phyloP scores from a whole-genome alignment of 495 filamentous ascomycete species.

The Astrocystis sublimbata region DNA sequence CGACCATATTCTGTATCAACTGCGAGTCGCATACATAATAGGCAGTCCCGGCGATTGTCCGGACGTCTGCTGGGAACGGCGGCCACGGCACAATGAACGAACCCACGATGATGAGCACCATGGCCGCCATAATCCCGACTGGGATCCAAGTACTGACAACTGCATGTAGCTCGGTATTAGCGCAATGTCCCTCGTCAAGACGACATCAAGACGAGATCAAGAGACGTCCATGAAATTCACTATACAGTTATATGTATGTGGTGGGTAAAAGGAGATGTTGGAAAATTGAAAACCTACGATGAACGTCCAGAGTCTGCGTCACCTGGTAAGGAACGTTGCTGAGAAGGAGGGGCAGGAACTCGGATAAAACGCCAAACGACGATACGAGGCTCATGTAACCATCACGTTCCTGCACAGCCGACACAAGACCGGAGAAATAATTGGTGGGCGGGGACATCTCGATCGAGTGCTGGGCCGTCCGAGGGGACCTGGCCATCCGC shows the following conservation, averaged over 20 bases:
- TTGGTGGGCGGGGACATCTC: constrained; percentile 38
- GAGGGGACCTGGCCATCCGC: constrained; percentile 28
- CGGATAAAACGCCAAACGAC: constrained; percentile 35
- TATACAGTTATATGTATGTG: no score
- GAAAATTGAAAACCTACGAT: constrained; percentile 17
- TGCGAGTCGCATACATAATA: constrained; percentile 39
- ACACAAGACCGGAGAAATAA: constrained; percentile 37
- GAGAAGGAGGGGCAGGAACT: constrained; percentile 42
- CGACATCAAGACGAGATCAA: background rate
- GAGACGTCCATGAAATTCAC: background rate
- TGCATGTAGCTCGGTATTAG: constrained; percentile 3
- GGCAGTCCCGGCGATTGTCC: constrained; percentile 31
- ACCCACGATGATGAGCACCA: constrained; percentile 37
- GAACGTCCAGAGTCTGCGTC: constrained; percentile 37
- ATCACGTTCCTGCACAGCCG: constrained; percentile 34
- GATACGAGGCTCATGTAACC: constrained; percentile 35
- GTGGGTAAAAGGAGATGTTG: constrained; percentile 4
- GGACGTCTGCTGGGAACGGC: constrained; percentile 33
- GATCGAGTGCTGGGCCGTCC: constrained; percentile 35
- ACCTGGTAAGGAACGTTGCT: constrained; percentile 42
- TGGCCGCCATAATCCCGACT: constrained; percentile 36
- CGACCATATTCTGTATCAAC: constrained; percentile 20
- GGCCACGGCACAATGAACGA: constrained; percentile 34
- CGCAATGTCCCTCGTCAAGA: background rate
- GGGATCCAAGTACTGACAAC: constrained; percentile 36